Evolutionary conservation across 2,329 filamentous ascomycete genomes (phyloP), one percentile per base, ranked within the genome.

Genomic region (Coniochaeta ligniaria): DNA sequence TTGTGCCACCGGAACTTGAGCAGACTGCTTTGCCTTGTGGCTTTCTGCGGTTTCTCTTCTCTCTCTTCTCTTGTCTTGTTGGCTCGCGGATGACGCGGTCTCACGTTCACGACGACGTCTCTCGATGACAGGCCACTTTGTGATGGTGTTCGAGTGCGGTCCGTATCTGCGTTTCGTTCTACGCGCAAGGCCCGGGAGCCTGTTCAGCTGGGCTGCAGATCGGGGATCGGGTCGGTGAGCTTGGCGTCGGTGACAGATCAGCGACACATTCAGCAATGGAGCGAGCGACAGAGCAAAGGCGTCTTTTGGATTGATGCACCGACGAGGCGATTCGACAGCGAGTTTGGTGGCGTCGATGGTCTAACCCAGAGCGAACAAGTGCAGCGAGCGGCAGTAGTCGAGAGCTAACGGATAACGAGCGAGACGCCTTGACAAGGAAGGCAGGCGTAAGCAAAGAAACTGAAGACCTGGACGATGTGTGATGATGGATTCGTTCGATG

Each of bases 401-500:
- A 57, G 16, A 35, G 35, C 31, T 35, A 57, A 57, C n/a, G 54
- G 54, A 57, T 36, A 57, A 57, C 54, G 54, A 57, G 54, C 54
- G 54, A 57, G 54, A 57, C 28, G 35, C 54, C 54, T 57, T 35
- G 54, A 57, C 31, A 57, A 38, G 31, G n/a, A 57, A 57, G 54
- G 54, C 54, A 14, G 54, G 54, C 14, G 31, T 52, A 52, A 17
- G 24, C 14, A 28, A 52, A 31, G 9, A 24, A 22, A 31, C 22
- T 52, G 47, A 26, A 52, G 24, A 11, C 22, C 26, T 17, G 9
- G 22, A 6, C 43, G 43, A 47, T 52, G 47, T 52, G 47, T 47
- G 47, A 31, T 52, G 47, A 52, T 52, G 47, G 16, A 28, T 28
- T 52, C 45, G 47, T 28, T 47, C 47, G 24, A 31, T 52, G 47